These are phyloP conservation scores for Circinella minor DNA, from an alignment of 371 early-diverging fungal species.

Conservation along the genomic window DNA sequence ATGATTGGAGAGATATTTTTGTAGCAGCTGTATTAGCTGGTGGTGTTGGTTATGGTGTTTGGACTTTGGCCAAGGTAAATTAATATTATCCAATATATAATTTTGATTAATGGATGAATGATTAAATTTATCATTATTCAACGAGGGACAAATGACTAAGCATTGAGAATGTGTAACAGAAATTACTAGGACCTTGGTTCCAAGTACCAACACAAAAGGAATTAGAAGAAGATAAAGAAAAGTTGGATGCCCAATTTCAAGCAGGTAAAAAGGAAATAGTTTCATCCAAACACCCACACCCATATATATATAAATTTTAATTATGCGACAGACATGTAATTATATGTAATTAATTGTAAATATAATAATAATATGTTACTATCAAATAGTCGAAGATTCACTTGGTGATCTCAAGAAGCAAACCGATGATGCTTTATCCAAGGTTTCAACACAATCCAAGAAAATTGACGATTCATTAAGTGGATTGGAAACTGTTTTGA, in stretches of 20 bases:
- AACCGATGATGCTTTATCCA: slow-evolving; percentile 72
- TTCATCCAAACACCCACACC: too few relatives aligned
- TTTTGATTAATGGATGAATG: not conserved
- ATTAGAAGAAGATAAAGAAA: slow-evolving; percentile 74
- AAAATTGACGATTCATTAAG: slow-evolving; percentile 77
- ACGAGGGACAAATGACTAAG: not conserved
- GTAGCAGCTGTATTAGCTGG: slow-evolving; percentile 88
- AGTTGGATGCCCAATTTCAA: slow-evolving; percentile 77
- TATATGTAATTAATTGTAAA: too few relatives aligned
- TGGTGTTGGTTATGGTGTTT: slow-evolving; percentile 87
- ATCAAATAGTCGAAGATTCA: slow-evolving; percentile 46
- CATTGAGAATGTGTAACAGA: slow-evolving; percentile 5
- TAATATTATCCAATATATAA: not conserved
- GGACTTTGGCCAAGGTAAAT: slow-evolving; percentile 77
- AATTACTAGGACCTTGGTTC: slow-evolving; percentile 69
- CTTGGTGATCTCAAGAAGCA: slow-evolving; percentile 65
- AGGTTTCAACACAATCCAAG: slow-evolving; percentile 73
- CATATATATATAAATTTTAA: too few relatives aligned
- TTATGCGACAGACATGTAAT: too few relatives aligned
- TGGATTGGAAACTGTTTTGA: slow-evolving; percentile 67
- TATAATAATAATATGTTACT: too few relatives aligned
- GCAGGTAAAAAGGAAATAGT: slow-evolving; percentile 29
- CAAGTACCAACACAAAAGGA: slow-evolving; percentile 71
- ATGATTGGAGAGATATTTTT: slow-evolving; percentile 93
- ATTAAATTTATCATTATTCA: too few relatives aligned